Evolutionary conservation across 345 rosid genomes (phyloP).

Genomic region (Noccaea caerulescens): DNA sequence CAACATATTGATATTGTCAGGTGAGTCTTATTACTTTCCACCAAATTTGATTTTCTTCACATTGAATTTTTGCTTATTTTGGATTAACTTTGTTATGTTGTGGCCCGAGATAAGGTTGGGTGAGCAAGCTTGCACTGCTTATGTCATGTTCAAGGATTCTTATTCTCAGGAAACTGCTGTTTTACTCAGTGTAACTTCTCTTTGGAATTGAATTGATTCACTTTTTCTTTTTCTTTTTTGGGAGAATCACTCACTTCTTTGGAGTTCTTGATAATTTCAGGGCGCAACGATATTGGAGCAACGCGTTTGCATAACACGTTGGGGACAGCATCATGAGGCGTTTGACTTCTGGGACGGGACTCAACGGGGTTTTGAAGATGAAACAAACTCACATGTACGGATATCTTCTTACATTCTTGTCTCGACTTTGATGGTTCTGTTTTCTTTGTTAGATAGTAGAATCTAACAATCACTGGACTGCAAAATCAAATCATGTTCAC

Average conservation of each 20-base stretch:
- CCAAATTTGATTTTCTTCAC: neutral
- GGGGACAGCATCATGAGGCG: conserved; percentile 69
- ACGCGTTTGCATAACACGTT: conserved; percentile 73
- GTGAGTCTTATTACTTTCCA: conserved; percentile 41
- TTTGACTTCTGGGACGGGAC: conserved; percentile 60
- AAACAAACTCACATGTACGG: conserved; percentile 57
- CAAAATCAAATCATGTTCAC: too few species aligned
- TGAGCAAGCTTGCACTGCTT: conserved; percentile 54
- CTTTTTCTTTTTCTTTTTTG: neutral
- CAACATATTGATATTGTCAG: conserved; percentile 63
- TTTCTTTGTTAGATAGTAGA: too few species aligned
- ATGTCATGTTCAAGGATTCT: conserved; percentile 78
- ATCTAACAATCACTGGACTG: too few species aligned
- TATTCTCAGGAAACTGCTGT: conserved; percentile 83
- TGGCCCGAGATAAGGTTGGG: conserved; percentile 33
- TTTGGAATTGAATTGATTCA: conserved; percentile 13
- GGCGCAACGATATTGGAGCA: conserved; percentile 82
- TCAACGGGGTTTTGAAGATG: conserved; percentile 47
- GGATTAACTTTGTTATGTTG: conserved; percentile 10
- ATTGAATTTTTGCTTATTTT: neutral
- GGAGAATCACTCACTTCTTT: conserved; percentile 13
- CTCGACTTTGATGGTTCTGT: too few species aligned
- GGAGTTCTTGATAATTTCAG: conserved; percentile 40
- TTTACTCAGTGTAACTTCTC: conserved; percentile 63
- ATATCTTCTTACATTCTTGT: too few species aligned